Evolutionary conservation across 148 eudicot species (phyloP), one percentile per base, ranked within the genome.

Genomic region (Linanthus parryae): DNA sequence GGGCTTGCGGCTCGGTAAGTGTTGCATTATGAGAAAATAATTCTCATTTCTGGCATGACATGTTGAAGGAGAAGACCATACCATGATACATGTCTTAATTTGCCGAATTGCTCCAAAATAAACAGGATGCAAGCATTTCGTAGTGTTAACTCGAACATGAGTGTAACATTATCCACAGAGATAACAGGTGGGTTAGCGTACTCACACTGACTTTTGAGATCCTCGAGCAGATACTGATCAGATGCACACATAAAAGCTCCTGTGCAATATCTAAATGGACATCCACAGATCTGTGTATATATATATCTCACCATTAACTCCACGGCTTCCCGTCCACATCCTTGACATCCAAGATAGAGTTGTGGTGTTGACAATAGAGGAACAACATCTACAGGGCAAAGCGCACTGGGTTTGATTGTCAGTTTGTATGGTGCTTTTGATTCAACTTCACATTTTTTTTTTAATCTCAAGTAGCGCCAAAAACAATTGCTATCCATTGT

Each of bases 291-390:
- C 98, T 33, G 98, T 91, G 65, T 91, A 91, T 48, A 83, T 81
- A 70, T 83, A 83, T 61, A 91, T 95, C 95, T 87, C 95, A 87
- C 87, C 98, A 91, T 91, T 76, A 83, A 63, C 65, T 86, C 90
- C 62, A 91, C 86, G 49, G 87, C 87, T 48, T 73, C 84, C 98
- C 98, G 87, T 68, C 89, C 27, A 90, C 73, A 61, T 83, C 94
- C 30, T 72, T 79, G 48, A 90, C 98, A 73, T 86, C 85, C 68
- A 44, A 24, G 8, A 47, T 23, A 24, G 13, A 90, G 95, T 85
- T 90, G 95, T 30, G 82, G 79, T 11, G 70, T 72, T 44, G 97
- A 92, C 62, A 92, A 80, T 30, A 78, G 83, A 20, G 95, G 97
- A 67, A 85, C 95, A 23, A 80, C 77, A 68, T 90, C 95, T 54